These are phyloP conservation scores for Naegleria fowleri DNA, from an alignment of 208 protist species.

Conservation along the genomic window DNA sequence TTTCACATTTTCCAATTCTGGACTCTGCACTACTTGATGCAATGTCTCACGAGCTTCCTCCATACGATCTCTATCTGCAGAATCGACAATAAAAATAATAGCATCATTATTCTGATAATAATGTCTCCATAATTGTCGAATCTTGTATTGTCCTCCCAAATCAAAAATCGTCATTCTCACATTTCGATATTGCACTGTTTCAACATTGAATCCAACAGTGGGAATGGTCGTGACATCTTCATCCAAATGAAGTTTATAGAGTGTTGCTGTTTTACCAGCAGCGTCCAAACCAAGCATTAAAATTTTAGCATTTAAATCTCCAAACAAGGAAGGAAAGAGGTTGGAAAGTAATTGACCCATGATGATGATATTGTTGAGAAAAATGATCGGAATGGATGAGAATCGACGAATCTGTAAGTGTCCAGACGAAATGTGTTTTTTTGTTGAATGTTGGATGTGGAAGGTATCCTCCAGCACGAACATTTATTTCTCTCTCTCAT, in stretches of 20 bases:
- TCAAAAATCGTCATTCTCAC: conserved; percentile 85
- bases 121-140: conserved; percentile 63
- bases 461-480: too few species aligned
- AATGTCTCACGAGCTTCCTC: conserved; percentile 49
- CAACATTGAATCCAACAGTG: conserved; percentile 94
- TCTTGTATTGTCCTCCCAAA: conserved; percentile 19
- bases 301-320: conserved; percentile 76
- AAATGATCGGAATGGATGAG: too few species aligned
- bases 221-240: conserved; percentile 92
- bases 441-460: too few species aligned
- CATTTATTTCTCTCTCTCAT: too few species aligned
- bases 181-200: conserved; percentile 89
- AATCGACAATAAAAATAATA: conserved; percentile 56
- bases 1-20: conserved; percentile 44
- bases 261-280: conserved; percentile 94
- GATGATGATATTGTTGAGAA: too few species aligned
- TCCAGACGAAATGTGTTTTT: too few species aligned
- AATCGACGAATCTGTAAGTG: too few species aligned
- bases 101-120: conserved; percentile 70
- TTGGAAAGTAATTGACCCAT: too few species aligned
- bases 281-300: conserved; percentile 93
- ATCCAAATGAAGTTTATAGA: conserved; percentile 95
- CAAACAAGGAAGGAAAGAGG: too few species aligned
- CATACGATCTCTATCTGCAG: conserved; percentile 47
- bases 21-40: conserved; percentile 45